Evolutionary conservation across 345 rosid species (phyloP).

Genomic region (Lepidium aucheri): DNA sequence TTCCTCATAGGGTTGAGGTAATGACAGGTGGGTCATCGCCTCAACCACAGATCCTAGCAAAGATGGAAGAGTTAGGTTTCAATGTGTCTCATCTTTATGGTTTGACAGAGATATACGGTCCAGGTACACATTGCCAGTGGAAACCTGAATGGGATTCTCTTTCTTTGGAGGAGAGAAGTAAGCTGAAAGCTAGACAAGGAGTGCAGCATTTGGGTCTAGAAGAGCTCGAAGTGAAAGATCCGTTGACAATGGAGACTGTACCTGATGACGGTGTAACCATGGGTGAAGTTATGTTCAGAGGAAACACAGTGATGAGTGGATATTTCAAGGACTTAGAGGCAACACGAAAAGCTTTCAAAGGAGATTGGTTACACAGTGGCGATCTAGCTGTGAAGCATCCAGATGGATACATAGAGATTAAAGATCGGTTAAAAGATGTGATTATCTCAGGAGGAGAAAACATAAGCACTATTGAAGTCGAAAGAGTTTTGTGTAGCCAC

Average conservation of each 20-base stretch:
- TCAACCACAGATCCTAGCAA: constrained; percentile 39
- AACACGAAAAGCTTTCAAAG: constrained; percentile 46
- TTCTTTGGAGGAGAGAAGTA: constrained; percentile 33
- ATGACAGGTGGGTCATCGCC: constrained; percentile 72
- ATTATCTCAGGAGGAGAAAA: constrained; percentile 81
- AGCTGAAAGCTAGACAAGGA: constrained; percentile 70
- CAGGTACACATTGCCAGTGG: constrained; percentile 56
- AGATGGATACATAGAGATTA: constrained; percentile 63
- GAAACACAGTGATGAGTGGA: constrained; percentile 79
- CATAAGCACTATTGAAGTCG: constrained; percentile 62
- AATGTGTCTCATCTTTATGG: constrained; percentile 64
- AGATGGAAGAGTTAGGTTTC: constrained; percentile 66
- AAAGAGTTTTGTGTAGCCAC: constrained; percentile 48
- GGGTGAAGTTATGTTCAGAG: constrained; percentile 68
- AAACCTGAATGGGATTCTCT: constrained; percentile 68
- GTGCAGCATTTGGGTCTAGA: constrained; percentile 59
- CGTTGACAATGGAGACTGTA: constrained; percentile 43
- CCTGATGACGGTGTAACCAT: constrained; percentile 50
- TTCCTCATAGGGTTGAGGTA: constrained; percentile 46
- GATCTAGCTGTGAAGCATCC: constrained; percentile 73
- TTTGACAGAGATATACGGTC: constrained; percentile 72
- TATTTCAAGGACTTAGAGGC: constrained; percentile 56
- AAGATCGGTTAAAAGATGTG: constrained; percentile 68
- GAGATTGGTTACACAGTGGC: constrained; percentile 75
- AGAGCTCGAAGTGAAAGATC: constrained; percentile 55